These are phyloP conservation scores for Chloris gayana DNA, from an alignment of 176 grass and related monocot species.

Conservation along the genomic window DNA sequence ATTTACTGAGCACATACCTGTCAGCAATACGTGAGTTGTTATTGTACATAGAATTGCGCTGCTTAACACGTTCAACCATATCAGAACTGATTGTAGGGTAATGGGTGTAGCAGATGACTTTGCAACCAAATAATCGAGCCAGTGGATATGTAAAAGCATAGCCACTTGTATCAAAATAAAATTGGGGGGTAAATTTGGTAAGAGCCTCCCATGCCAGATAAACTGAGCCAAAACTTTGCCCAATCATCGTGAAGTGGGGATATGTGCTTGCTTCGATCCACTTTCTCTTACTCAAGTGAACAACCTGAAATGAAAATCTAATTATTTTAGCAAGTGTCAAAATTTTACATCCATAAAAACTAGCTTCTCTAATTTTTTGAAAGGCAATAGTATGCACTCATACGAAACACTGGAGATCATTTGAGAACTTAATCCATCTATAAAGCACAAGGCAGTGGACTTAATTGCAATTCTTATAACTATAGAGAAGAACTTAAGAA, in stretches of 20 bases:
- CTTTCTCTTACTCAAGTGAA: conserved; percentile 84
- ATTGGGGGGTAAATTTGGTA: conserved; percentile 65
- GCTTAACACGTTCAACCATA: conserved; percentile 85
- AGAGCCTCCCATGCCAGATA: conserved; percentile 96
- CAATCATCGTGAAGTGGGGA: conserved; percentile 95
- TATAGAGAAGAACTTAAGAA: not conserved
- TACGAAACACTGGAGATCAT: not conserved
- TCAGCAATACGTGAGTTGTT: conserved; percentile 73
- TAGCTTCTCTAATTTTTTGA: not conserved
- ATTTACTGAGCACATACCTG: conserved; percentile 48
- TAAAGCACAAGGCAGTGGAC: not conserved
- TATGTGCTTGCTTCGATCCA: conserved; percentile 88
- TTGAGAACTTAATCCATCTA: not conserved
- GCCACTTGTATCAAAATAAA: conserved; percentile 93
- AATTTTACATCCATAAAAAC: not conserved
- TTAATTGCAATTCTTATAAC: not conserved
- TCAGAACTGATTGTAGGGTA: conserved; percentile 98
- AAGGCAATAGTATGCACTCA: not conserved
- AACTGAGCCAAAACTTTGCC: conserved; percentile 87
- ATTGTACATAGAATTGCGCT: conserved; percentile 82
- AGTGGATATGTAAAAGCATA: conserved; percentile 97
- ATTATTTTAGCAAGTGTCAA: not conserved
- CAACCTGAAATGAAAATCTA: conserved; percentile 58
- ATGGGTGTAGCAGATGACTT: conserved; percentile 91
- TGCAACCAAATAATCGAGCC: conserved; percentile 79